Percentiles rank a stretch among this genome's conserved stretches.
Conservation (phyloP, 2,329 filamentous ascomycete species). For the Coniochaeta ligniaria region DNA sequence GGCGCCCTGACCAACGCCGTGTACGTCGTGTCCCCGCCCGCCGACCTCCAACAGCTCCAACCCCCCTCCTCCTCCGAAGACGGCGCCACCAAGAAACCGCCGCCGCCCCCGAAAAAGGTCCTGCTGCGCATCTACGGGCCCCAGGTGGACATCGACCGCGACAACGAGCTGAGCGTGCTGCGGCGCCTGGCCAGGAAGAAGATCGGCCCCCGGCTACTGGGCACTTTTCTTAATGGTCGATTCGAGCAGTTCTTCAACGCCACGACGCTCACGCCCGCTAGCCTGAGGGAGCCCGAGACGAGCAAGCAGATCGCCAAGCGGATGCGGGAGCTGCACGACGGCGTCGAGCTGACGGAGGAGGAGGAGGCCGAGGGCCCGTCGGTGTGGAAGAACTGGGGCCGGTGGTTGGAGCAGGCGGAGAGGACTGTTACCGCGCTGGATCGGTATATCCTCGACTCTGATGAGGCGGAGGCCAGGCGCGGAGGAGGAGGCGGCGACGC, state of each 20-base stretch:
- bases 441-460: conserved; percentile 43
- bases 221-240: conserved; percentile 88
- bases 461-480: background rate
- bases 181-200: conserved; percentile 81
- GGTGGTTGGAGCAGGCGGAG: conserved; percentile 66
- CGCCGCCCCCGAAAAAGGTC: conserved; percentile 66
- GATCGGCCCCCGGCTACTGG: conserved; percentile 84
- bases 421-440: conserved; percentile 52
- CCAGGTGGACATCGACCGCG: conserved; percentile 90
- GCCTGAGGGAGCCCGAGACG: conserved; percentile 74
- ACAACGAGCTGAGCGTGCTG: conserved; percentile 81
- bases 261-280: conserved; percentile 65
- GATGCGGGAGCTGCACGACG: conserved; percentile 92
- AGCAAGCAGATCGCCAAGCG: conserved; percentile 93
- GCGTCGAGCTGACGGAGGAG: conserved; percentile 73
- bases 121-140: conserved; percentile 90
- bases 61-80: conserved; percentile 20
- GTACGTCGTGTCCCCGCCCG: conserved; percentile 83
- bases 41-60: conserved; percentile 44
- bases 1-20: conserved; percentile 95
- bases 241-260: conserved; percentile 95
- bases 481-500: conserved; percentile 24
- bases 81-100: conserved; percentile 37
- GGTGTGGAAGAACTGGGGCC: conserved; percentile 92
- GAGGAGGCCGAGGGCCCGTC: conserved; percentile 75